phyloP scores from a whole-genome alignment of 2,329 filamentous ascomycete genomes.

The Talaromyces amestolkiae region DNA sequence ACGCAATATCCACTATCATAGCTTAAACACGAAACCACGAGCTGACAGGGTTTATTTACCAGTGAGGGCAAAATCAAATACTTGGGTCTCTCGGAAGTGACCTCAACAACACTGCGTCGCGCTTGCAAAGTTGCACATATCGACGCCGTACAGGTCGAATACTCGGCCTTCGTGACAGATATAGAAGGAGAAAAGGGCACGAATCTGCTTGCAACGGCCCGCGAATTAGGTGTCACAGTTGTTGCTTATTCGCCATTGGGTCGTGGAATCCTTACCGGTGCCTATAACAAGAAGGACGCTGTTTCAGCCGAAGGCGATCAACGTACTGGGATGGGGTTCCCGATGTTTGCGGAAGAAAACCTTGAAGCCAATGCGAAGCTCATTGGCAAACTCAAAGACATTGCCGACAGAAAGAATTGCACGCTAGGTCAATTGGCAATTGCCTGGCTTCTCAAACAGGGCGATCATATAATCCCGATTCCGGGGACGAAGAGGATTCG shows the following conservation, averaged over 20 bases:
- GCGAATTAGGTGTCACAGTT: constrained; percentile 44
- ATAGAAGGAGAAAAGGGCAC: constrained; percentile 43
- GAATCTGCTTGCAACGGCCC: constrained; percentile 37
- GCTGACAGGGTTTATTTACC: neutral
- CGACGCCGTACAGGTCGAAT: constrained; percentile 55
- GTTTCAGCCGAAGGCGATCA: constrained; percentile 5
- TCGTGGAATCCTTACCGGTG: constrained; percentile 25
- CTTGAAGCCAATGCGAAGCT: constrained; percentile 25
- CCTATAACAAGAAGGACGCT: constrained; percentile 7
- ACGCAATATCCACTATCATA: neutral
- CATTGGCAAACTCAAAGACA: constrained; percentile 35
- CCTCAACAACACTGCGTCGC: constrained; percentile 49
- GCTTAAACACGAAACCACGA: neutral
- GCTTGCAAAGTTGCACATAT: constrained; percentile 52
- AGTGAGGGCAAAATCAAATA: constrained; percentile 55
- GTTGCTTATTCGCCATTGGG: constrained; percentile 40
- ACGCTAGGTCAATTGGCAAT: constrained; percentile 60
- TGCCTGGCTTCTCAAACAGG: constrained; percentile 63
- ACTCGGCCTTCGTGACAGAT: constrained; percentile 50
- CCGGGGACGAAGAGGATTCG: constrained; percentile 27
- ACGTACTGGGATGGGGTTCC: neutral
- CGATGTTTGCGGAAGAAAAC: constrained; percentile 6
- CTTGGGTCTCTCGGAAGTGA: constrained; percentile 53
- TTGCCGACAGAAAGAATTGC: constrained; percentile 55
- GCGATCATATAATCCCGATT: constrained; percentile 35